phyloP scores from a whole-genome alignment of 768 basidiomycete genomes.

The Pleurotus citrinopileatus region DNA sequence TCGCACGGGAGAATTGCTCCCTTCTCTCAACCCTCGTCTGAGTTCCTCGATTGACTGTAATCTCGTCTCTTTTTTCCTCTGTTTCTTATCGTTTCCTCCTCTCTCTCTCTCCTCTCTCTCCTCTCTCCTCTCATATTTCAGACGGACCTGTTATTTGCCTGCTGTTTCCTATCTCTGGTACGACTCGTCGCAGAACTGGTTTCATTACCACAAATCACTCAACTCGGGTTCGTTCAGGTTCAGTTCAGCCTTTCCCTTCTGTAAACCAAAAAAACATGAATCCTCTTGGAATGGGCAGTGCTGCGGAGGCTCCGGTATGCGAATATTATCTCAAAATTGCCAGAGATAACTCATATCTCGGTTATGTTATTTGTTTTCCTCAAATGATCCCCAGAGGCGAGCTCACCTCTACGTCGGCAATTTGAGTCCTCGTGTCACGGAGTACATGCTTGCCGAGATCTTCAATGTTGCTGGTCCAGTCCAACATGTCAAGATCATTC shows the following conservation, averaged over 20 bases:
- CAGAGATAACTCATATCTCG: constrained; percentile 28
- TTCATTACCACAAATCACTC: constrained; percentile 16
- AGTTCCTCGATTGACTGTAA: constrained; percentile 26
- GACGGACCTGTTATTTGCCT: constrained; percentile 57
- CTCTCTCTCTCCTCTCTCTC: constrained; percentile 30
- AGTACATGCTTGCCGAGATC: constrained; percentile 98
- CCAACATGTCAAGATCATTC: constrained; percentile 99
- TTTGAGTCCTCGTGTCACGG: constrained; percentile 94
- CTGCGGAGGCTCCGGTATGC: constrained; percentile 79
- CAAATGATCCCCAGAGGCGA: constrained; percentile 56
- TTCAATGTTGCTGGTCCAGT: constrained; percentile 97
- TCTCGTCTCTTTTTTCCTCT: constrained; percentile 45
- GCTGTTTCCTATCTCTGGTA: constrained; percentile 53
- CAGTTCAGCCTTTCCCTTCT: constrained; percentile 45
- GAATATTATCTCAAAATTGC: constrained; percentile 16
- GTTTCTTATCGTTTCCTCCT: constrained; percentile 40
- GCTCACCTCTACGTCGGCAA: constrained; percentile 99
- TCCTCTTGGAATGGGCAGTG: constrained; percentile 65
- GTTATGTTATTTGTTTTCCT: constrained; percentile 19
- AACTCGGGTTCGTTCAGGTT: constrained; percentile 18
- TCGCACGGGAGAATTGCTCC: constrained; percentile 38
- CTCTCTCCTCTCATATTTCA: constrained; percentile 42
- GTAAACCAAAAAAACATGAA: constrained; percentile 66
- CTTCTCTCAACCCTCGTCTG: constrained; percentile 23
- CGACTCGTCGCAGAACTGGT: constrained; percentile 24